Evolutionary conservation across 2,329 filamentous ascomycete species (phyloP), one percentile per base, ranked within the genome.

Genomic region (Trichocomaceae sp.): DNA sequence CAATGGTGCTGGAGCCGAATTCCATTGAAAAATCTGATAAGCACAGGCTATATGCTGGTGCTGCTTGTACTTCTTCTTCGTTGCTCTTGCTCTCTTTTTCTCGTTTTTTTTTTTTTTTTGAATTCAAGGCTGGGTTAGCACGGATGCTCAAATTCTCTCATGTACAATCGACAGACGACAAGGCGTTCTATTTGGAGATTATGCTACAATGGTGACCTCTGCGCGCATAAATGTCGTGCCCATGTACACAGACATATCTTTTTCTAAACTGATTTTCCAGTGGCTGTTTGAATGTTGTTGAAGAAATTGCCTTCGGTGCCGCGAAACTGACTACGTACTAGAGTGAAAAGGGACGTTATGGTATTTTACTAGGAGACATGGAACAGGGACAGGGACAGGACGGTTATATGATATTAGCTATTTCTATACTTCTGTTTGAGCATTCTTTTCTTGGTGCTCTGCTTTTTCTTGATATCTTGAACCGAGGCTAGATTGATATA

Each of bases 1-100:
- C 65, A 77, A 77, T 59, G 75, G 75, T 55, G 72, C 75, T 42
- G 70, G 71, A 58, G 71, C 69, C 51, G 74, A 76, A 52, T 69
- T 72, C 51, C 77, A 75, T 62, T 73, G n/a, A n/a, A 70, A 55
- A 31, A 3, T 9, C 15, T 33, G 45, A 41, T 42, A 10, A 26
- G 41, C 42, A 47, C 33, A 37, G 31, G 41, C 31, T 41, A 51
- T 47, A 22, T n/a, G 29, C 44, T 56, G 12, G 20, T 13, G 47
- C 17, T 50, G 42, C 50, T 50, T 47, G 52, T 17, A 29, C 20
- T 54, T 42, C 49, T 26, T 7, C 4, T n/a, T n/a, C n/a, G n/a
- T n/a, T n/a, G n/a, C n/a, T n/a, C n/a, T n/a, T n/a, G n/a, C n/a
- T n/a, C n/a, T n/a, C n/a, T n/a, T n/a, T n/a, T 47, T 45, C 31